Conservation (phyloP, 129 eudicot genomes). For the Arctium minus region DNA sequence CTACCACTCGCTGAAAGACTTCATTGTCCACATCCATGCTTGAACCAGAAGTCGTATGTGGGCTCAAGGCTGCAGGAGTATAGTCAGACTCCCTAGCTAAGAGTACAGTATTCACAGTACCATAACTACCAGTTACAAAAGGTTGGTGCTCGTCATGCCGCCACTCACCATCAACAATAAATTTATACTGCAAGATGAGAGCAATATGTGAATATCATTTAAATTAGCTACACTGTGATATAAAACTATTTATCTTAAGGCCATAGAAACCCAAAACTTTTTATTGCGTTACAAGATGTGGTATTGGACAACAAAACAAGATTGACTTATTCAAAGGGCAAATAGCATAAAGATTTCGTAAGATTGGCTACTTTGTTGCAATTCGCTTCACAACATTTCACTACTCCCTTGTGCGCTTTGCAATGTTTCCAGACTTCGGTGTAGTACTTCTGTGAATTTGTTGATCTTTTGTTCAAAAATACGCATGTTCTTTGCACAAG, state of each 20-base stretch:
- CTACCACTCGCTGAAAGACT: conserved; percentile 72
- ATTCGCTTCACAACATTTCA: not conserved
- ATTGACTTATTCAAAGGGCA: not conserved
- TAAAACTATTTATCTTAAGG: not conserved
- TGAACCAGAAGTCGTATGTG: conserved; percentile 54
- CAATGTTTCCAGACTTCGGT: not conserved
- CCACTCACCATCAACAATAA: conserved; percentile 96
- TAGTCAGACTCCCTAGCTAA: conserved; percentile 55
- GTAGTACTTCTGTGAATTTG: too few species aligned
- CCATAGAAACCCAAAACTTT: not conserved
- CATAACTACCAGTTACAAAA: conserved; percentile 59
- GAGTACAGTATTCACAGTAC: conserved; percentile 73
- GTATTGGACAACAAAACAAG: conserved; percentile 3
- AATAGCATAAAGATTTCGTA: not conserved
- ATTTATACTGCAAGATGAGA: conserved; percentile 61
- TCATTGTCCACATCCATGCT: conserved; percentile 91
- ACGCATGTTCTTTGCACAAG: not conserved
- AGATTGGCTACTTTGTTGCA: not conserved
- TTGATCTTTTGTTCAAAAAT: too few species aligned
- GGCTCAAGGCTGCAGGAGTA: conserved; percentile 44
- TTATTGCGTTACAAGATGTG: not conserved
- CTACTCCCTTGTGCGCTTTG: not conserved
- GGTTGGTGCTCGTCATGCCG: conserved; percentile 84
- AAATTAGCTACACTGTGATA: conserved; percentile 1
- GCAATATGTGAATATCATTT: not conserved